phyloP scores from a whole-genome alignment of 177 flowering plant species.

The Vitis hybrid region DNA sequence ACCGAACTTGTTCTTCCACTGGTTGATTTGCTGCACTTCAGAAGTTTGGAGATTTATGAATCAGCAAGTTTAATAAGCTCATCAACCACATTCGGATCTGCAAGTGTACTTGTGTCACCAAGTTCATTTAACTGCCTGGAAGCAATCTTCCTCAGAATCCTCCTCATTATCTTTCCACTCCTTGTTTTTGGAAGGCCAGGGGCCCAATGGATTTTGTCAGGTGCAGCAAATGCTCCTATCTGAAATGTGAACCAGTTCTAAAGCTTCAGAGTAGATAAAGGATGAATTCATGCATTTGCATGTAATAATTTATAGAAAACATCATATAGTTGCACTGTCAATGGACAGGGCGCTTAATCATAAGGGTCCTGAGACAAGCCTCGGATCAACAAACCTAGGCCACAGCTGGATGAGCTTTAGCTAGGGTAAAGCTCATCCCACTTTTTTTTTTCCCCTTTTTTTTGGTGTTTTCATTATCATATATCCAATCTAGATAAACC shows the following conservation, averaged over 20 bases:
- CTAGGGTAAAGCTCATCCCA: no score
- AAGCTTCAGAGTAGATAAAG: not conserved
- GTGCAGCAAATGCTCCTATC: conserved; percentile 99
- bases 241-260: conserved; percentile 25
- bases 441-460: no score
- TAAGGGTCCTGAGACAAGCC: no score
- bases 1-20: not conserved
- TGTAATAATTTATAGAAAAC: not conserved
- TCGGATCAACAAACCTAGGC: no score
- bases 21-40: not conserved
- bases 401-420: no score
- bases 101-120: conserved; percentile 95
- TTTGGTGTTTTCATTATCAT: no score
- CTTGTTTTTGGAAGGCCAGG: conserved; percentile 99
- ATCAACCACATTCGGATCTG: conserved; percentile 87
- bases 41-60: conserved; percentile 19
- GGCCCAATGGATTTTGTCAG: conserved; percentile 95
- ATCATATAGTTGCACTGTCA: not conserved
- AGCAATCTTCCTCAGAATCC: conserved; percentile 92
- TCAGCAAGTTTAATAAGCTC: conserved; percentile 79
- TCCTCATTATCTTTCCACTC: conserved; percentile 98
- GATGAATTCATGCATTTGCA: not conserved
- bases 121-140: conserved; percentile 87
- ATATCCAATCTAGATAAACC: no score
- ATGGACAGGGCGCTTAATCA: no score